Conservation (phyloP, 169 alveolate genomes). For the Plasmodium inui region DNA sequence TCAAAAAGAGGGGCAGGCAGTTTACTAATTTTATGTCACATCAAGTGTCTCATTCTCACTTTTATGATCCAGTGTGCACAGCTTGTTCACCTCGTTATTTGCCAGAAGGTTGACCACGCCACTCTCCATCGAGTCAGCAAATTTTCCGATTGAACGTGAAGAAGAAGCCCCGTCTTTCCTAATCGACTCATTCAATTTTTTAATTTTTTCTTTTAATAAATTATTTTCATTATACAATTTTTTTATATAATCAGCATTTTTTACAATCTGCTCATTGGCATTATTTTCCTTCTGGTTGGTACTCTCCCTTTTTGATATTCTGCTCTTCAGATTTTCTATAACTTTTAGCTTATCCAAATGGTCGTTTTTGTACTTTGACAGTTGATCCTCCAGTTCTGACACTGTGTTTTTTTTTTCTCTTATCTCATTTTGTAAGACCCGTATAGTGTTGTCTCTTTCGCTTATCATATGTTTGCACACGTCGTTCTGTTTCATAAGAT, state of each 20-base stretch:
- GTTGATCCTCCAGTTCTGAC: conserved; percentile 6
- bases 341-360: conserved; percentile 22
- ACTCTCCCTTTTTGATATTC: conserved; percentile 21
- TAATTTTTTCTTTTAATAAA: conserved; percentile 58
- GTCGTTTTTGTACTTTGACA: conserved; percentile 33
- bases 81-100: conserved; percentile 5
- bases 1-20: neutral
- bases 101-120: neutral
- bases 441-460: conserved; percentile 29
- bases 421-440: conserved; percentile 24
- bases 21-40: neutral
- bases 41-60: neutral
- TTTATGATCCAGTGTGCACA: neutral
- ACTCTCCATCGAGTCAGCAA: neutral
- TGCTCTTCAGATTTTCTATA: conserved; percentile 32
- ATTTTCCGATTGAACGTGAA: neutral
- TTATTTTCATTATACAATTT: conserved; percentile 66
- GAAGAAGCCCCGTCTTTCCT: neutral
- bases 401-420: conserved; percentile 4
- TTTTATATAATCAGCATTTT: conserved; percentile 55
- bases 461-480: conserved; percentile 24
- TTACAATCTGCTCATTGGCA: conserved; percentile 3
- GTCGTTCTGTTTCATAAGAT: conserved; percentile 18
- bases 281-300: neutral
- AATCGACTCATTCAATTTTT: conserved; percentile 19